These are phyloP conservation scores for Closterium sp. DNA, from an alignment of 139 green algal genomes.

Conservation along the genomic window DNA sequence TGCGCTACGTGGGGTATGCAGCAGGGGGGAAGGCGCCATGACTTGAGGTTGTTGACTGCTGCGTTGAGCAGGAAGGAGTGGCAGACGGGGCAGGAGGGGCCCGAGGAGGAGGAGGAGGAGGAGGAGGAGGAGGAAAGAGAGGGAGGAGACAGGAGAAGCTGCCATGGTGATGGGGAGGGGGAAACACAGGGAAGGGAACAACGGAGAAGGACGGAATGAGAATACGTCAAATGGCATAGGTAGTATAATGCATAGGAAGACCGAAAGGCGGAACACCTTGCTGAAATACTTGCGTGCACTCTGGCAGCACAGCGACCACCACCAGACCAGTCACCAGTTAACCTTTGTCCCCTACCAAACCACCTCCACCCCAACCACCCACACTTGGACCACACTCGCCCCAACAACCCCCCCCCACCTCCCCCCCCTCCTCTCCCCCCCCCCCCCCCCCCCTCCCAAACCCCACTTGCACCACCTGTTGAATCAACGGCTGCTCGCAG, in stretches of 20 bases:
- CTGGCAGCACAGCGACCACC: too few relatives aligned
- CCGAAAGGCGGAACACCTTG: too few relatives aligned
- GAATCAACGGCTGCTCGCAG: not conserved
- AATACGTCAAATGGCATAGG: not conserved
- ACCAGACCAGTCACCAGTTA: too few relatives aligned
- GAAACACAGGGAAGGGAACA: not conserved
- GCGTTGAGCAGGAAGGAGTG: conserved; percentile 2
- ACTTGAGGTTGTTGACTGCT: not conserved
- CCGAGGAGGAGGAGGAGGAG: not conserved
- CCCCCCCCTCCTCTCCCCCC: too few relatives aligned
- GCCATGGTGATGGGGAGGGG: not conserved
- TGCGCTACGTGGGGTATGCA: not conserved
- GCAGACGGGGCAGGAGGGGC: not conserved
- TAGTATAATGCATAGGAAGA: too few relatives aligned
- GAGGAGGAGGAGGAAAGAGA: not conserved
- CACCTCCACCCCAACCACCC: too few relatives aligned
- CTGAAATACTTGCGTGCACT: too few relatives aligned
- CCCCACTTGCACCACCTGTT: not conserved
- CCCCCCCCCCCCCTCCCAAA: too few relatives aligned
- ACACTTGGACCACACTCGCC: too few relatives aligned
- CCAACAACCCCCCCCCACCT: too few relatives aligned
- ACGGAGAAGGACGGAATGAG: not conserved
- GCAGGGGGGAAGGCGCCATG: not conserved
- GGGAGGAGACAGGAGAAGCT: not conserved
- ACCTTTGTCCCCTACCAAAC: too few relatives aligned